Base-by-base conservation (phyloP, 2,329 filamentous ascomycete genomes). In the Thelonectria olida region DNA sequence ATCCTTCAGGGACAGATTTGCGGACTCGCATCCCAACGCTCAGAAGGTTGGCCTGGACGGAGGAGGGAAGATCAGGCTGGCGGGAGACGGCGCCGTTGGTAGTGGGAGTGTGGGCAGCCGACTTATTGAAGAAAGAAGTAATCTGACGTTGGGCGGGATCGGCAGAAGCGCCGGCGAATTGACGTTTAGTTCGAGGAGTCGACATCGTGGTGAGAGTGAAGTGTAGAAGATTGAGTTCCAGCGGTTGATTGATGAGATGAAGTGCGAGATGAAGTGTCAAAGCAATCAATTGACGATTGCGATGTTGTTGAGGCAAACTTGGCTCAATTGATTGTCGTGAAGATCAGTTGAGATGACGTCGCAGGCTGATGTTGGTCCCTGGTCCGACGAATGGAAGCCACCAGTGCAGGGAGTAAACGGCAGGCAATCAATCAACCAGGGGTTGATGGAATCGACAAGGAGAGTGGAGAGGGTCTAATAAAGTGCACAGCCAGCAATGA, bases 1-100 rank as follows among this genome's bases (percentile, higher is more conserved):
- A 97, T 61, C 95, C 95, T 75, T 97, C 94, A 1, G 93, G 91
- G 7, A 98, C 91, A 10, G 92, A 92, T 80, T 98, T 98, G 74
- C 95, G 91, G 51, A 98, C 86, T 22, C 95, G 90, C 93, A 97
- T 97, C 71, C 95, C 95, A 66, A 98, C 95, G 71, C 86, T 92
- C 41, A 97, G 83, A n/a, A 98, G 88, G 64, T 91, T 91, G 34
- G 93, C 85, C 77, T 97, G 92, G 28, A 96, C 84, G 7, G 82
- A 82, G 22, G 84, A 77, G 1, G 92, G 88, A 13, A 94, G 81
- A 4, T 75, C 70, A 4, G 88, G 86, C 15, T 81, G 78, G 13
- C 69, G 66, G 15, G 52, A 19, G 23, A 31, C 41, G 23, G 71
- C 51, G 22, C 63, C 17, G 73, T 76, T 44, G 73, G 67, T n/a